A percentile compares a stretch with the other conserved stretches of the same genome.
Evolutionary conservation across 2,329 filamentous ascomycete genomes (phyloP).

Genomic region (Alternaria solani): DNA sequence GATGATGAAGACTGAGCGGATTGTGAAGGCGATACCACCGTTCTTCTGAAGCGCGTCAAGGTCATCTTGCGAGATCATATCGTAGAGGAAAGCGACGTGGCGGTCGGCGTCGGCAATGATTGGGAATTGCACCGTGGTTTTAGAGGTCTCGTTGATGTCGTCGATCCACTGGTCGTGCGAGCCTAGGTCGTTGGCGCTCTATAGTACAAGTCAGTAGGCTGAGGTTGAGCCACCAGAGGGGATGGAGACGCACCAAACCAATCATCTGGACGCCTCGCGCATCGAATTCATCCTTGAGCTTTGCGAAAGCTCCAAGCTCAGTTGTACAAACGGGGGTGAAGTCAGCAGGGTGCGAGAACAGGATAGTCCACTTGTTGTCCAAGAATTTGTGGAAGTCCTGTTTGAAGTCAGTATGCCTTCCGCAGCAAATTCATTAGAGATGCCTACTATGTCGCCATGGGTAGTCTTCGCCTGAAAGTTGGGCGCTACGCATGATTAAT

Average conservation of each 20-base stretch:
- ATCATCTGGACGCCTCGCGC: constrained; percentile 91
- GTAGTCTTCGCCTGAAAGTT: constrained; percentile 88
- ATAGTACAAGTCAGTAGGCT: constrained; percentile 2
- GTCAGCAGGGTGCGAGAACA: constrained; percentile 86
- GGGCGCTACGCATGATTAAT: constrained; percentile 63
- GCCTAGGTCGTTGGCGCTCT: constrained; percentile 80
- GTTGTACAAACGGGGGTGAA: constrained; percentile 97
- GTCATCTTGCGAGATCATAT: constrained; percentile 62
- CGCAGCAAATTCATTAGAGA: constrained; percentile 52
- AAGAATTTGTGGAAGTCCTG: constrained; percentile 77
- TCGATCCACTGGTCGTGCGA: constrained; percentile 90
- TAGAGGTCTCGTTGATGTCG: constrained; percentile 66
- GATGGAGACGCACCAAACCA: constrained; percentile 65
- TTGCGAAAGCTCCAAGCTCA: constrained; percentile 91
- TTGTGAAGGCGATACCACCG: constrained; percentile 80
- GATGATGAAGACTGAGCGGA: constrained; percentile 93
- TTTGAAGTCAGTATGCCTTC: not conserved
- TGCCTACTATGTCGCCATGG: constrained; percentile 67
- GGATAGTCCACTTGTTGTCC: constrained; percentile 78
- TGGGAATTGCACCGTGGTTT: constrained; percentile 57
- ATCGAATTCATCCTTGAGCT: constrained; percentile 85
- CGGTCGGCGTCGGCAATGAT: constrained; percentile 61
- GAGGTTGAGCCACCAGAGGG: not conserved
- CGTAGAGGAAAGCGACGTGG: constrained; percentile 59
- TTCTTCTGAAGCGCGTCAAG: constrained; percentile 64